phyloP scores from a whole-genome alignment of 1,284 basidiomycete species.

The Cryptococcus hybrid region DNA sequence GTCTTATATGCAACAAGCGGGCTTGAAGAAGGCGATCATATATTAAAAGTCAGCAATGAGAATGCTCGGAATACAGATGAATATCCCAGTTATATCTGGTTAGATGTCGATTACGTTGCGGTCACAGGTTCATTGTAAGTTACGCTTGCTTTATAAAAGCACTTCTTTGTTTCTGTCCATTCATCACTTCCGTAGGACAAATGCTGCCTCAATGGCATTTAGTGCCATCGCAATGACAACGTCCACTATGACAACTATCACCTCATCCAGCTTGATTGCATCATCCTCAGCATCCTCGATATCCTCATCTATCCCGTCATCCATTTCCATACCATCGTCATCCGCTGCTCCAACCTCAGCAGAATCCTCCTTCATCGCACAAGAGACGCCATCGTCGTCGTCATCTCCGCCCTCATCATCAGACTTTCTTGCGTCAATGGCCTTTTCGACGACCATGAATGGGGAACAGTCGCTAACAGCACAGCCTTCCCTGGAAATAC shows the following conservation, averaged over 20 bases:
- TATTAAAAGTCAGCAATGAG: constrained; percentile 31
- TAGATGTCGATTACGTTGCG: constrained; percentile 32
- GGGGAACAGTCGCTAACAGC: too few species aligned
- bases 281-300: not conserved
- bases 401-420: not conserved
- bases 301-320: not conserved
- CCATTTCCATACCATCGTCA: not conserved
- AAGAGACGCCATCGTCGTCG: not conserved
- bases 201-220: not conserved
- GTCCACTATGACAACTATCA: not conserved
- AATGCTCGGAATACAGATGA: constrained; percentile 23
- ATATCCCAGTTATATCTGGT: constrained; percentile 23
- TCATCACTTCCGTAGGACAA: not conserved
- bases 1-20: constrained; percentile 30
- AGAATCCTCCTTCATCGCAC: not conserved
- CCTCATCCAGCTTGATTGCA: not conserved
- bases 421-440: too few species aligned
- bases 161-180: not conserved
- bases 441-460: too few species aligned
- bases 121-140: constrained; percentile 30
- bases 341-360: not conserved
- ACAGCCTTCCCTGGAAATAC: too few species aligned
- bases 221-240: constrained; percentile 2
- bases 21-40: constrained; percentile 25
- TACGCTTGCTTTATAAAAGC: too few species aligned